These are phyloP conservation scores for Cordyceps javanica DNA, from an alignment of 2,329 filamentous ascomycete species.

Conservation along the genomic window DNA sequence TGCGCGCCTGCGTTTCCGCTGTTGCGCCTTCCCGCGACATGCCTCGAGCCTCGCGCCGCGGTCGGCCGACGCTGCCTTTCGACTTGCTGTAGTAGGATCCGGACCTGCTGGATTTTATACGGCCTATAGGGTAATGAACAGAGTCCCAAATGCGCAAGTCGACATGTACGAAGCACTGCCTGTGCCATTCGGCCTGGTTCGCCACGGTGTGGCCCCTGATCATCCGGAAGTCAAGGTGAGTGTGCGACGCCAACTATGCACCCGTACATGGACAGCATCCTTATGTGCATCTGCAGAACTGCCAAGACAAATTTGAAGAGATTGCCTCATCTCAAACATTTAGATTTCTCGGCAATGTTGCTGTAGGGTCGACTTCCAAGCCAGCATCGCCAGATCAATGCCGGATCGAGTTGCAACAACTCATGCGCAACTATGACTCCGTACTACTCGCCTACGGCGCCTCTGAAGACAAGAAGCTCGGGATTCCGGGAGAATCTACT, in stretches of 20 bases:
- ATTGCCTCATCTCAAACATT: slow-evolving; percentile 78
- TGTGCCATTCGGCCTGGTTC: slow-evolving; percentile 84
- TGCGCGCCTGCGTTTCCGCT: neutral
- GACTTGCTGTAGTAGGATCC: slow-evolving; percentile 84
- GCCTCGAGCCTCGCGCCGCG: slow-evolving; percentile 13
- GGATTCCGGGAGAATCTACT: slow-evolving; percentile 69
- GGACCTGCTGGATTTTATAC: slow-evolving; percentile 96
- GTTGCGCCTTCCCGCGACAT: neutral
- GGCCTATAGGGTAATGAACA: slow-evolving; percentile 75
- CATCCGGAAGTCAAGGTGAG: slow-evolving; percentile 94
- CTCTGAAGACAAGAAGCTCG: slow-evolving; percentile 71
- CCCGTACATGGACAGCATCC: neutral
- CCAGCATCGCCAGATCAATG: slow-evolving; percentile 30
- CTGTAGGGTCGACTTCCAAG: slow-evolving; percentile 54
- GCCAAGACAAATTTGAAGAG: slow-evolving; percentile 86
- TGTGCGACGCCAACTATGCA: neutral
- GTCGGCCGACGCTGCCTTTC: slow-evolving; percentile 49
- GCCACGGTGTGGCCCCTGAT: slow-evolving; percentile 95
- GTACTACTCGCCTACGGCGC: slow-evolving; percentile 92
- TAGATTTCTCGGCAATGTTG: slow-evolving; percentile 85
- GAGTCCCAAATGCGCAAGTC: slow-evolving; percentile 63
- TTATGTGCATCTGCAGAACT: slow-evolving; percentile 57
- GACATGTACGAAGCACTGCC: slow-evolving; percentile 97
- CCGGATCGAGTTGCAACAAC: slow-evolving; percentile 56
- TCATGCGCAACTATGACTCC: slow-evolving; percentile 83